Evolutionary conservation across 2,329 filamentous ascomycete genomes (phyloP), one percentile per base, ranked within the genome.

Genomic region (Lachnellula suecica): DNA sequence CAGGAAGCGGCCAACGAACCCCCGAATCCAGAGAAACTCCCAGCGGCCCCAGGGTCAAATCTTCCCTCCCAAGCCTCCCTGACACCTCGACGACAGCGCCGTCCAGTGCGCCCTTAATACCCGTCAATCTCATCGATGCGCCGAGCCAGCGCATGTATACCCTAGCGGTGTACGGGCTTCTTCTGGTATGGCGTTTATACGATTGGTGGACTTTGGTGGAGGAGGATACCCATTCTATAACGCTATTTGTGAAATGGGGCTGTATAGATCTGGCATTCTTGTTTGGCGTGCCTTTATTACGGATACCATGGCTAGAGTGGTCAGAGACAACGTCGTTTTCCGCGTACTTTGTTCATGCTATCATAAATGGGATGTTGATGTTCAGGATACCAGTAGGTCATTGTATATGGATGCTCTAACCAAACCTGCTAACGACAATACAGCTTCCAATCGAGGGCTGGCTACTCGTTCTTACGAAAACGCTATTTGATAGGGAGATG

Each of bases 291-390:
- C 93, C 95, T 17, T 82, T 88, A 60, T 71, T 99, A 63, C 84
- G 89, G 68, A 96, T 99, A 79, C 94, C 94, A 53, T 99, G 94
- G 95, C 78, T 99, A 53, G 91, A 97, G 75, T 90, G 93, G 75
- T 90, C 89, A n/a, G 60, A 63, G 35, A 41, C 49, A 24, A 40
- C 88, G 89, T 65, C 79, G 82, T 31, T 85, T 85, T 75, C 81
- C 27, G 72, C 92, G 20, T 95, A 94, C 65, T 70, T 88, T 43
- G 61, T 79, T 3, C 91, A 97, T 69, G 79, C 87, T 2, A 67
- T 88, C 2, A 70, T 89, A 47, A 91, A 97, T 74, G 88, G 85
- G 62, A 85, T 96, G 75, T 74, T 97, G 62, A 97, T 97, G 92
- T 96, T 96, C 70, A 87, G 91, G 59, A 87, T 97, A 55, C 87